A percentile compares a stretch with the other conserved stretches of the same genome.
These are phyloP conservation scores for Haplosporangium sp. DNA, from an alignment of 371 early-diverging fungal species.

Conservation along the genomic window DNA sequence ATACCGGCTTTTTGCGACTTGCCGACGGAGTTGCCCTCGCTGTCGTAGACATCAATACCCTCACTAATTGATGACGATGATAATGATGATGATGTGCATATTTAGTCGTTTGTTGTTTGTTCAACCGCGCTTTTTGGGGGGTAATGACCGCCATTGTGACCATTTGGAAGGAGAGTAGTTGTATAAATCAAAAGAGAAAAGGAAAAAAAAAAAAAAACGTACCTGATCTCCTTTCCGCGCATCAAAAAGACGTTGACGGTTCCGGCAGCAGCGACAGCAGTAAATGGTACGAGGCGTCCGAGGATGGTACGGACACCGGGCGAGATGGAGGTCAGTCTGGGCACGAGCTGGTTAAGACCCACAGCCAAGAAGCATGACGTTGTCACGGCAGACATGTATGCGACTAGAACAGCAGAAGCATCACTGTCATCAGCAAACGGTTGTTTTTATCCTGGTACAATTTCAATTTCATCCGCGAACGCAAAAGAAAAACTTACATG, in stretches of 20 bases:
- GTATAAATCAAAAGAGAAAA: constrained; percentile 1
- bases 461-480: background rate
- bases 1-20: constrained; percentile 77
- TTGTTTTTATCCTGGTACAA: too few relatives aligned
- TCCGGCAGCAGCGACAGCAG: constrained; percentile 85
- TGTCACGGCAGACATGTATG: constrained; percentile 79
- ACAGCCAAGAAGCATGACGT: constrained; percentile 82
- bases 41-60: constrained; percentile 78
- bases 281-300: constrained; percentile 77
- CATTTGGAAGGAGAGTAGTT: background rate
- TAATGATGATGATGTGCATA: too few relatives aligned
- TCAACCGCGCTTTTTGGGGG: too few relatives aligned
- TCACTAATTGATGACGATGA: constrained; percentile 53
- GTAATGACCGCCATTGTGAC: too few relatives aligned
- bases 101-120: too few relatives aligned
- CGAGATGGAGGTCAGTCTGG: constrained; percentile 60
- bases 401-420: constrained; percentile 56
- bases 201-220: constrained; percentile 8
- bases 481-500: constrained; percentile 57
- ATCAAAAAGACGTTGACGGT: constrained; percentile 87
- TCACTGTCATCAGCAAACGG: too few relatives aligned
- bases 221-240: constrained; percentile 84
- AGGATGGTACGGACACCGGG: constrained; percentile 61
- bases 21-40: constrained; percentile 71
- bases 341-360: constrained; percentile 72